phyloP scores from a whole-genome alignment of 2,329 filamentous ascomycete species.

The Westerdykella aurantiaca region DNA sequence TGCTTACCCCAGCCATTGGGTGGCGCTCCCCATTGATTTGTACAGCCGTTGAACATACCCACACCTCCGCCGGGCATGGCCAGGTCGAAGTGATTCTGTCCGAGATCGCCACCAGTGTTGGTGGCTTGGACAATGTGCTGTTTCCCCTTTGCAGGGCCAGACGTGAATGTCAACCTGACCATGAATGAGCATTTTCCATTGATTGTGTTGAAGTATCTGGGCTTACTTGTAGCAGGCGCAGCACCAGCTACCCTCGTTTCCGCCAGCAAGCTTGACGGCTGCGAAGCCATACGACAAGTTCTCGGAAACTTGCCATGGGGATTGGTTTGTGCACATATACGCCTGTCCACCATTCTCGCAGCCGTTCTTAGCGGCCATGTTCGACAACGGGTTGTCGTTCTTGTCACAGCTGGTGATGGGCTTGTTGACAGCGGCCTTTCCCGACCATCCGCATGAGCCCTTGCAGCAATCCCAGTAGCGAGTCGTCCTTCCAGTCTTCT shows the following conservation, averaged over 20 bases:
- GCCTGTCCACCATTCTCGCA: conserved; percentile 53
- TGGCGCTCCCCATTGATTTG: conserved; percentile 29
- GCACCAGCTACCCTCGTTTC: conserved; percentile 56
- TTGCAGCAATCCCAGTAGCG: conserved; percentile 61
- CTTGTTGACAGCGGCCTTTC: conserved; percentile 50
- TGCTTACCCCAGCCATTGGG: conserved; percentile 30
- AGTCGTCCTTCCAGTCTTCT: conserved; percentile 29
- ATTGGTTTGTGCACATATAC: conserved; percentile 56
- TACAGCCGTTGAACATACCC: conserved; percentile 33
- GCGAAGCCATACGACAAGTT: conserved; percentile 60
- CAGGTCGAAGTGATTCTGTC: conserved; percentile 34
- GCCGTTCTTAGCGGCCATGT: conserved; percentile 46
- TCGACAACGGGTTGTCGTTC: conserved; percentile 50
- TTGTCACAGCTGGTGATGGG: conserved; percentile 53
- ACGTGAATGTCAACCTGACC: conserved; percentile 51
- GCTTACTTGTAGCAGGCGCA: conserved; percentile 56
- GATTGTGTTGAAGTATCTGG: neutral
- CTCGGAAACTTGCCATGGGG: conserved; percentile 56
- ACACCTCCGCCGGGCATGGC: conserved; percentile 37
- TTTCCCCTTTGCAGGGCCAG: conserved; percentile 52
- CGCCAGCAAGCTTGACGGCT: conserved; percentile 51
- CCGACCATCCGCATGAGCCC: conserved; percentile 57
- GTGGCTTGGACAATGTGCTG: conserved; percentile 60
- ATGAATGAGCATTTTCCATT: neutral
- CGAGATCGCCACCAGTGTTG: conserved; percentile 49